Percentiles rank a stretch among this genome's conserved stretches.
Conservation (phyloP, 2,329 filamentous ascomycete genomes). For the Alternaria postmessia region DNA sequence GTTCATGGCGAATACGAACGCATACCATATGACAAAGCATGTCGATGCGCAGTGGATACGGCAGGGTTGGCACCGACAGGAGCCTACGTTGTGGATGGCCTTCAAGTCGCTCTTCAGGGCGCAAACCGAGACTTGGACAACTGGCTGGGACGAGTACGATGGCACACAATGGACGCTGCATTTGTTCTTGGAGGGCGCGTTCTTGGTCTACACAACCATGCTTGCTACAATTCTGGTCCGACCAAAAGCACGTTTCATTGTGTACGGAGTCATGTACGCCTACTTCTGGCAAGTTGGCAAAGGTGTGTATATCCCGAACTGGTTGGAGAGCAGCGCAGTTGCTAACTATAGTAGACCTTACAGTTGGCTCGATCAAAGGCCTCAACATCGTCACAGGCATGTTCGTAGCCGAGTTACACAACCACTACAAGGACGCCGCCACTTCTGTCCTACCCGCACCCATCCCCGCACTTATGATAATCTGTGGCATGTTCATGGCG, state of each 20-base stretch:
- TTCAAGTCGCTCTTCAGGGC: slow-evolving; percentile 43
- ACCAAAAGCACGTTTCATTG: slow-evolving; percentile 46
- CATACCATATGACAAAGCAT: slow-evolving; percentile 63
- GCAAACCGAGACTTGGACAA: slow-evolving; percentile 50
- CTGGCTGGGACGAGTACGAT: slow-evolving; percentile 53
- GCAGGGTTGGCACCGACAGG: slow-evolving; percentile 50
- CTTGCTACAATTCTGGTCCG: slow-evolving; percentile 52
- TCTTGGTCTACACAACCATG: slow-evolving; percentile 55
- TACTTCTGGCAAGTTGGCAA: slow-evolving; percentile 52
- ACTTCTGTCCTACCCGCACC: slow-evolving; percentile 59
- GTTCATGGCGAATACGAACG: slow-evolving; percentile 64
- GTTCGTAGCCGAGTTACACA: slow-evolving; percentile 67
- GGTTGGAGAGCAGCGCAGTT: background rate
- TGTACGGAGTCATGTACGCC: slow-evolving; percentile 50
- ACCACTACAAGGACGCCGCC: slow-evolving; percentile 59
- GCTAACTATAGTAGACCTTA: slow-evolving; percentile 41
- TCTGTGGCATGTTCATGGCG: slow-evolving; percentile 64
- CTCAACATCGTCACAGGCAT: slow-evolving; percentile 70
- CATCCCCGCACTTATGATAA: slow-evolving; percentile 60
- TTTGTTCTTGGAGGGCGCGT: slow-evolving; percentile 53
- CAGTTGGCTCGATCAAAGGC: slow-evolving; percentile 49
- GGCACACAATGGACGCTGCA: slow-evolving; percentile 55
- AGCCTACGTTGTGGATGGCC: slow-evolving; percentile 42
- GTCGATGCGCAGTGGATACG: slow-evolving; percentile 68
- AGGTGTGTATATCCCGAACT: slow-evolving; percentile 28